phyloP scores from a whole-genome alignment of 306 rosid species.

The Aeschynomene evenia region DNA sequence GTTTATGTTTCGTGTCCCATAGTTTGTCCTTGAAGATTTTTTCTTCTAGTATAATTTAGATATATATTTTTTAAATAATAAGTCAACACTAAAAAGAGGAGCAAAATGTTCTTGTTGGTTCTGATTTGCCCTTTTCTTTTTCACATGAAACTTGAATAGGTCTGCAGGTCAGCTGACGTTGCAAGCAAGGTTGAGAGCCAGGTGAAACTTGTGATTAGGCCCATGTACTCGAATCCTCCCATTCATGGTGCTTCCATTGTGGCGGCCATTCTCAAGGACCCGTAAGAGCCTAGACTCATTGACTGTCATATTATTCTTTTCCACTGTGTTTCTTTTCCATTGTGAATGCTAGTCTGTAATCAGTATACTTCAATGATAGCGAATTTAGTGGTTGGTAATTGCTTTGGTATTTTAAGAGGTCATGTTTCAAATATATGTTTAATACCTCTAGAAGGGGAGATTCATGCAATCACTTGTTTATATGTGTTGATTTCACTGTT shows the following conservation, averaged over 20 bases:
- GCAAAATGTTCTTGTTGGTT: not conserved
- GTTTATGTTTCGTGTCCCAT: not conserved
- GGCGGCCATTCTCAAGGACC: slow-evolving; percentile 83
- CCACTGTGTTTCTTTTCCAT: too few species aligned
- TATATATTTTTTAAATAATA: not conserved
- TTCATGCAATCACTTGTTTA: not conserved
- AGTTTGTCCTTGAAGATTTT: not conserved
- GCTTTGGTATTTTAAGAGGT: not conserved
- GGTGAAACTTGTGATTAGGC: slow-evolving; percentile 93
- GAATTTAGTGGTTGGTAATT: slow-evolving; percentile 6
- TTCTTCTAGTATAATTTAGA: not conserved
- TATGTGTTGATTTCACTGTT: slow-evolving; percentile 4
- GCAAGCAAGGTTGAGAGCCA: slow-evolving; percentile 94
- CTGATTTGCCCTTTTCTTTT: not conserved
- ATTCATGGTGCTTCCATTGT: slow-evolving; percentile 99
- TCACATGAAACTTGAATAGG: slow-evolving; percentile 46
- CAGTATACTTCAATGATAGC: not conserved
- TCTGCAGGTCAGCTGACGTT: slow-evolving; percentile 77
- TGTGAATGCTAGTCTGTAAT: slow-evolving; percentile 13
- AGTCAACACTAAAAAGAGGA: not conserved
- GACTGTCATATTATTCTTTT: slow-evolving; percentile 2
- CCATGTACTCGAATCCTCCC: slow-evolving; percentile 98
- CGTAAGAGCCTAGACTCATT: slow-evolving; percentile 43
- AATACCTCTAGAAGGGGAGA: not conserved
- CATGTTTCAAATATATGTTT: slow-evolving; percentile 15